phyloP scores from a whole-genome alignment of 495 filamentous ascomycete species.

The Daldinia caldariorum region DNA sequence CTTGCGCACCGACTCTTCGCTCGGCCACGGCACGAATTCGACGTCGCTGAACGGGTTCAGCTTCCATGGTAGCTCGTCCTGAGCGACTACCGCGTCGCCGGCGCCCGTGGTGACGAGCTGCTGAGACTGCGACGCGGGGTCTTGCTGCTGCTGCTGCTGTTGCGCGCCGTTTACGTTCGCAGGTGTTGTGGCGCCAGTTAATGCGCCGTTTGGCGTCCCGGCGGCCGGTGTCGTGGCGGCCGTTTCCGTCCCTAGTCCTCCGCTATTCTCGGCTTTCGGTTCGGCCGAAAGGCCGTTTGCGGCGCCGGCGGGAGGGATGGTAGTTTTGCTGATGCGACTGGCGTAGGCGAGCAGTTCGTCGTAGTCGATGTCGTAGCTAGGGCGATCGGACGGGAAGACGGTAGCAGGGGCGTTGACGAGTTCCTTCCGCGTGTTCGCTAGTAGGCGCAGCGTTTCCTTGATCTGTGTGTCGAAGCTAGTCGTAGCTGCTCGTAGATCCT shows the following conservation, averaged over 20 bases:
- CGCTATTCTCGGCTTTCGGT: constrained; percentile 33
- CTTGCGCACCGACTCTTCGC: constrained; percentile 66
- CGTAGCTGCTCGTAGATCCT: constrained; percentile 68
- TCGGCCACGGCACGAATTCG: constrained; percentile 75
- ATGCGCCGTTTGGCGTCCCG: constrained; percentile 43
- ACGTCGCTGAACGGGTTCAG: constrained; percentile 62
- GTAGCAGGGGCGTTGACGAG: constrained; percentile 68
- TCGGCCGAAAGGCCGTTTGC: constrained; percentile 48
- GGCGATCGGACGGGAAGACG: constrained; percentile 52
- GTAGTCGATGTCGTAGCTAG: constrained; percentile 63
- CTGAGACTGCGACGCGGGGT: constrained; percentile 22
- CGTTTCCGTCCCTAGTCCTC: constrained; percentile 37
- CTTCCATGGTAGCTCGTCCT: constrained; percentile 53
- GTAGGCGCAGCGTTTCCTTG: constrained; percentile 64
- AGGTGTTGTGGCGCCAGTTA: constrained; percentile 4
- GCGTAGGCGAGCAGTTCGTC: constrained; percentile 76
- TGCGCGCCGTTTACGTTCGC: constrained; percentile 30
- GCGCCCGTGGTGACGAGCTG: constrained; percentile 14
- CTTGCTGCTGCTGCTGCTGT: constrained; percentile 12
- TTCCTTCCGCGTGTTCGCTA: constrained; percentile 74
- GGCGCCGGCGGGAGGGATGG: constrained; percentile 71
- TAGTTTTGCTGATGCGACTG: constrained; percentile 76
- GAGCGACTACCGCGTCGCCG: constrained; percentile 38
- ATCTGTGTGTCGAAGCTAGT: constrained; percentile 68
- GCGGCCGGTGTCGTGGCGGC: constrained; percentile 45